These are phyloP conservation scores for Phytophthora fragariae DNA, from an alignment of 352 stramenopile species.

Conservation along the genomic window DNA sequence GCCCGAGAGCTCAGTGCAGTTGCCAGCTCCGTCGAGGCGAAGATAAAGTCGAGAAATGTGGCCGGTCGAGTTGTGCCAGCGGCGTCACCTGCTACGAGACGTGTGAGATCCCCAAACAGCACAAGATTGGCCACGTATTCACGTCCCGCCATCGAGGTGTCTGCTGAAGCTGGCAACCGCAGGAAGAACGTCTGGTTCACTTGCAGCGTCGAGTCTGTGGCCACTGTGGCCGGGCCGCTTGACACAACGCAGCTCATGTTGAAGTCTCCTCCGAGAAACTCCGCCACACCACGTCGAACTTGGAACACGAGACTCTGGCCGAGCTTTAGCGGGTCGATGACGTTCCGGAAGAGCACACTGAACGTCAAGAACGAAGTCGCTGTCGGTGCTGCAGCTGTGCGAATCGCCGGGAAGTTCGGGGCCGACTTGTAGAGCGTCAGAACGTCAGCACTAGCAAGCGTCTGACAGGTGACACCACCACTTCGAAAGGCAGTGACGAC, in stretches of 20 bases:
- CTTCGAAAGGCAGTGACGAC: constrained; percentile 26
- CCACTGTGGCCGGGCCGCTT: constrained; percentile 32
- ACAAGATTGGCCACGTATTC: constrained; percentile 52
- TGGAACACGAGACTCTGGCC: constrained; percentile 53
- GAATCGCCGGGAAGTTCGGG: constrained; percentile 33
- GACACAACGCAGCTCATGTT: constrained; percentile 37
- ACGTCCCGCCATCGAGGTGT: constrained; percentile 28
- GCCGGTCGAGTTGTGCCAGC: constrained; percentile 20
- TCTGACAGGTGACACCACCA: constrained; percentile 24
- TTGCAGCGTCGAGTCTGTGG: constrained; percentile 43
- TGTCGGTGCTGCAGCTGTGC: constrained; percentile 5
- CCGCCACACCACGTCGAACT: constrained; percentile 49
- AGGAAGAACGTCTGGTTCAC: constrained; percentile 57
- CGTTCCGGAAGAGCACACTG: constrained; percentile 53
- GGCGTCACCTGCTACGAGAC: constrained; percentile 25
- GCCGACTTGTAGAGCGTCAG: constrained; percentile 33
- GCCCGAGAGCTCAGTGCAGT: constrained; percentile 12
- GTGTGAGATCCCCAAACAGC: constrained; percentile 51
- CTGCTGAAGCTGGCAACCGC: constrained; percentile 17
- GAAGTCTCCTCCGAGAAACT: constrained; percentile 47
- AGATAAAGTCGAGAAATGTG: constrained; percentile 63
- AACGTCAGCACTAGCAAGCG: constrained; percentile 22
- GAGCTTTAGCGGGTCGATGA: constrained; percentile 45
- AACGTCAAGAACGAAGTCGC: constrained; percentile 43
- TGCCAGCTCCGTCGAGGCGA: constrained; percentile 20